Conservation (phyloP, 495 filamentous ascomycete genomes). For the Aspergillus funiculosus region DNA sequence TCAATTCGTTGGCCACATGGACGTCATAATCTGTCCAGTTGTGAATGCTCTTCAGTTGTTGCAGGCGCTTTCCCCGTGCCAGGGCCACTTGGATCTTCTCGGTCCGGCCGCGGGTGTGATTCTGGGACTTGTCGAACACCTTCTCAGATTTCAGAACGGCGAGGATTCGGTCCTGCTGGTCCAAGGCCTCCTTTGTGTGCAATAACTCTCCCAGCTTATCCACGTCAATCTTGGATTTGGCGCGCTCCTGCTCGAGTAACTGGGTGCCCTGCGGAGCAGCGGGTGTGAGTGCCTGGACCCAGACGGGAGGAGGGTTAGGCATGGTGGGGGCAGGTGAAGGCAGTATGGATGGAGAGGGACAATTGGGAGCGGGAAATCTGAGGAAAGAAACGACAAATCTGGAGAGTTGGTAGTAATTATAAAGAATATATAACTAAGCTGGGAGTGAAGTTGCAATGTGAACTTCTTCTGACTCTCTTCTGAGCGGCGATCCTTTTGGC, state of each 20-base stretch:
- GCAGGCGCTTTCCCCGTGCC: slow-evolving; percentile 58
- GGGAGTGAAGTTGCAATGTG: too few relatives aligned
- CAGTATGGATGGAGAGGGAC: slow-evolving; percentile 18
- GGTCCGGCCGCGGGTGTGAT: slow-evolving; percentile 59
- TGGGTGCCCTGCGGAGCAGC: slow-evolving; percentile 55
- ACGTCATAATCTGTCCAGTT: slow-evolving; percentile 61
- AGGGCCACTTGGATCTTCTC: slow-evolving; percentile 58
- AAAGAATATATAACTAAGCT: too few relatives aligned
- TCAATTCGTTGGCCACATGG: slow-evolving; percentile 51
- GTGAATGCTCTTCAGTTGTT: slow-evolving; percentile 55
- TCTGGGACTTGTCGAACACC: slow-evolving; percentile 65
- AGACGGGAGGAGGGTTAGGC: slow-evolving; percentile 45
- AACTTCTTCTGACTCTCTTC: too few relatives aligned
- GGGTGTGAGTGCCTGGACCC: slow-evolving; percentile 61
- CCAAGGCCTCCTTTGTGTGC: slow-evolving; percentile 51
- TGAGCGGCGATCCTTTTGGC: too few relatives aligned
- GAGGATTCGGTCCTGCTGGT: slow-evolving; percentile 49
- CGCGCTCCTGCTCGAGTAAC: slow-evolving; percentile 54
- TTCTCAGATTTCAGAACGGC: slow-evolving; percentile 52
- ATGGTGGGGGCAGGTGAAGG: slow-evolving; percentile 16
- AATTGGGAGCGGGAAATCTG: slow-evolving; percentile 5
- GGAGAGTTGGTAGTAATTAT: too few relatives aligned
- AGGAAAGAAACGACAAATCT: slow-evolving; percentile 5
- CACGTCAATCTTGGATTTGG: slow-evolving; percentile 52
- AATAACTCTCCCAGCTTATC: slow-evolving; percentile 57